Percentiles rank a stretch among this genome's conserved stretches.
Evolutionary conservation across 139 green algal genomes (phyloP).

Genomic region (Closterium sp.): DNA sequence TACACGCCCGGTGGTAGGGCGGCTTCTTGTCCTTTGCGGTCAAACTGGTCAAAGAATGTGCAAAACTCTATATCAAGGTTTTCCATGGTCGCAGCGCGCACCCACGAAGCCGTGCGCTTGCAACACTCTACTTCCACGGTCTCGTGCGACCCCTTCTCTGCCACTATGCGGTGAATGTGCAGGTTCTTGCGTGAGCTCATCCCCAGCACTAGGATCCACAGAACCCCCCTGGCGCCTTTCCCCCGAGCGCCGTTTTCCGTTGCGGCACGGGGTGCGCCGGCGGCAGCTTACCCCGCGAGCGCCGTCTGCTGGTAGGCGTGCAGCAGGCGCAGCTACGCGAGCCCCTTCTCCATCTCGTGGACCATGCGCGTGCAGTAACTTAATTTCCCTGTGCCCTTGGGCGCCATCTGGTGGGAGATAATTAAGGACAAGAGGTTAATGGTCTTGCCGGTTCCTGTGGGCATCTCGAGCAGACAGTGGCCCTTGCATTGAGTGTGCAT

Average conservation of each 20-base stretch:
- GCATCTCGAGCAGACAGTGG: slow-evolving; percentile 98
- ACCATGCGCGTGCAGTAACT: slow-evolving; percentile 99
- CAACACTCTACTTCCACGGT: slow-evolving; percentile 90
- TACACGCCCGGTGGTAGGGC: slow-evolving; percentile 69
- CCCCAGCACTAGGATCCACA: slow-evolving; percentile 87
- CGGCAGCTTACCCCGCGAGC: background rate
- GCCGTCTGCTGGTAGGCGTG: slow-evolving; percentile 68
- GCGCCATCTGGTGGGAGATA: slow-evolving; percentile 94
- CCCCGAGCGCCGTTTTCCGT: slow-evolving; percentile 57
- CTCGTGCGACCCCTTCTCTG: slow-evolving; percentile 77
- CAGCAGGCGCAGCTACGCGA: slow-evolving; percentile 68
- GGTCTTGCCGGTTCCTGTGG: slow-evolving; percentile 98
- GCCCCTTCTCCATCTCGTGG: slow-evolving; percentile 99
- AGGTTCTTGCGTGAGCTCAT: slow-evolving; percentile 96
- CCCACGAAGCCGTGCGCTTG: slow-evolving; percentile 89
- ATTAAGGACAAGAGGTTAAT: slow-evolving; percentile 97
- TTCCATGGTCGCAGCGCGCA: slow-evolving; percentile 59
- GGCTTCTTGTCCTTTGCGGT: slow-evolving; percentile 69
- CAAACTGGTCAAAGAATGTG: slow-evolving; percentile 63
- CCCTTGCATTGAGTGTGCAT: slow-evolving; percentile 87
- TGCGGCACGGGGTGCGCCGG: slow-evolving; percentile 33
- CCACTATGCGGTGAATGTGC: slow-evolving; percentile 80
- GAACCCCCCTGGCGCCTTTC: slow-evolving; percentile 37
- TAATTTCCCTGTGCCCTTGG: slow-evolving; percentile 94
- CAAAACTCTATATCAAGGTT: slow-evolving; percentile 53